Evolutionary conservation across 176 grass and related monocot genomes (phyloP).

Genomic region (Themeda triandra): DNA sequence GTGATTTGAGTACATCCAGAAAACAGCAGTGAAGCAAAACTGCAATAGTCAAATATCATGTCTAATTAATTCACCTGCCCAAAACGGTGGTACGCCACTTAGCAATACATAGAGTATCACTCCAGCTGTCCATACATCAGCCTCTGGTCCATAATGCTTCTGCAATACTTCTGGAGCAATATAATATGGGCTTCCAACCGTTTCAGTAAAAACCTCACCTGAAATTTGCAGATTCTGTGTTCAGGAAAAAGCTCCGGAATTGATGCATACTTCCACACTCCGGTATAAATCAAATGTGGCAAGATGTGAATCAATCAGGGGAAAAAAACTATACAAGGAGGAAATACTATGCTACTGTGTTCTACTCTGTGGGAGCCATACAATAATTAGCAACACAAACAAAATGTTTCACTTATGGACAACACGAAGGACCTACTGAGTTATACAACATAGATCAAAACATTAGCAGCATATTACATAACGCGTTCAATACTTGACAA

Average conservation of each 20-base stretch:
- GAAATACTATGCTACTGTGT: background rate
- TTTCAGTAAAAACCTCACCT: conserved; percentile 59
- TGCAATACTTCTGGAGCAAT: conserved; percentile 60
- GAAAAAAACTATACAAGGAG: background rate
- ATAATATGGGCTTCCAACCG: conserved; percentile 61
- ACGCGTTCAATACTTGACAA: background rate
- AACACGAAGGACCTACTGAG: background rate
- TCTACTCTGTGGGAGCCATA: background rate
- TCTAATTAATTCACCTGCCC: conserved; percentile 45
- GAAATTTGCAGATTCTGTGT: background rate
- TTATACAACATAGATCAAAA: background rate
- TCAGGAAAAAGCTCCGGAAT: background rate
- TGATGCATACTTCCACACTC: background rate
- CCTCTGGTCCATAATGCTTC: conserved; percentile 54
- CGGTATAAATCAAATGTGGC: background rate
- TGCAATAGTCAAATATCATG: background rate
- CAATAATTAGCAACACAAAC: background rate
- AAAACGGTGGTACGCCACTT: conserved; percentile 66
- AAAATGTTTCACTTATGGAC: background rate
- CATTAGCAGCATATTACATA: background rate
- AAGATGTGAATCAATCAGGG: background rate
- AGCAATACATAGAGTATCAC: conserved; percentile 65
- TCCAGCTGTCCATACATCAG: conserved; percentile 66
- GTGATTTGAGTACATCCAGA: background rate
- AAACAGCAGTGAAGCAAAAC: background rate